Percentiles rank a stretch among this genome's conserved stretches.
Evolutionary conservation across 2,329 filamentous ascomycete species (phyloP).

Genomic region (Monosporascus sp.): DNA sequence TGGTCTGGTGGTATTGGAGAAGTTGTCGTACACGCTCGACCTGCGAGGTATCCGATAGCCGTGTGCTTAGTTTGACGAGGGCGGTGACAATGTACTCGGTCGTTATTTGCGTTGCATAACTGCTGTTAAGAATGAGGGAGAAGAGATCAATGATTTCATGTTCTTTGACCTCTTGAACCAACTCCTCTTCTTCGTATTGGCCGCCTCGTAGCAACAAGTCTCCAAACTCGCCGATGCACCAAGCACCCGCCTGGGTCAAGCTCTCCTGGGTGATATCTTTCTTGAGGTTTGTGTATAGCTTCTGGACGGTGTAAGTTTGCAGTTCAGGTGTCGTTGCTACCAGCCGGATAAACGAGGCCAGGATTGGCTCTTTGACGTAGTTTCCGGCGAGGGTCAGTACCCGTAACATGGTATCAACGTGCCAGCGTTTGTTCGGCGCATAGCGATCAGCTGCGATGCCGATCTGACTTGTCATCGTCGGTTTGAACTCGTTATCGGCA

Average conservation of each 20-base stretch:
- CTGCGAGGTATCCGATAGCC: constrained; percentile 77
- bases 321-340: constrained; percentile 92
- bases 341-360: constrained; percentile 92
- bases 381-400: constrained; percentile 91
- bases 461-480: constrained; percentile 96
- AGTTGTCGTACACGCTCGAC: constrained; percentile 78
- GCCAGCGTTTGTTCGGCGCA: constrained; percentile 96
- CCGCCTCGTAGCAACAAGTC: constrained; percentile 84
- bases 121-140: constrained; percentile 85
- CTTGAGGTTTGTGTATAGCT: constrained; percentile 83
- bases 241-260: constrained; percentile 84
- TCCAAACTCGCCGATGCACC: constrained; percentile 97
- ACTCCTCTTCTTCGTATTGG: constrained; percentile 89
- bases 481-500: constrained; percentile 97
- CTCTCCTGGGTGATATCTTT: constrained; percentile 98
- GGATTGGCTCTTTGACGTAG: constrained; percentile 95
- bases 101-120: constrained; percentile 83
- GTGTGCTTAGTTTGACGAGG: constrained; percentile 88
- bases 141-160: constrained; percentile 92
- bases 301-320: constrained; percentile 94
- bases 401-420: constrained; percentile 94
- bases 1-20: constrained; percentile 72
- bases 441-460: constrained; percentile 94
- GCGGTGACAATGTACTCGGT: constrained; percentile 96
- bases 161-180: constrained; percentile 75